Percentiles rank a stretch among this genome's conserved stretches.
These are phyloP conservation scores for Hypoxylon sp. DNA, from an alignment of 2,329 filamentous ascomycete genomes.

Conservation along the genomic window DNA sequence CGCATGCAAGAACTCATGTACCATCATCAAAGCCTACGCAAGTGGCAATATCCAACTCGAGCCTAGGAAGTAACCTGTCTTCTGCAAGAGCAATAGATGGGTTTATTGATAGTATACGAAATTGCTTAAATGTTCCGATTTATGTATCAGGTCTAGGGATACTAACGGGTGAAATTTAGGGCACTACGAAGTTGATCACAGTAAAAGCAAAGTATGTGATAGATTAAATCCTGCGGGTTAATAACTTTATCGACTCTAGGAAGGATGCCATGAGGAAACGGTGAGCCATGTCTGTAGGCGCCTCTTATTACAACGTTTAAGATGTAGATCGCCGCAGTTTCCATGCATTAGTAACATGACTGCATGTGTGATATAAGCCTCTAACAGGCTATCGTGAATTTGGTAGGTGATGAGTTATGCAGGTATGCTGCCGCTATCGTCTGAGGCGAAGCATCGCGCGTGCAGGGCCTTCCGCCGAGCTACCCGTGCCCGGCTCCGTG, in stretches of 20 bases:
- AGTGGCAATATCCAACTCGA: constrained; percentile 5
- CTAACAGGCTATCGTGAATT: constrained; percentile 22
- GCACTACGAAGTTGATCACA: no score
- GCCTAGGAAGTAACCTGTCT: no score
- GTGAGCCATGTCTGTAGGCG: constrained; percentile 14
- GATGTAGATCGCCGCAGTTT: constrained; percentile 28
- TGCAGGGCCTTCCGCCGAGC: constrained; percentile 22
- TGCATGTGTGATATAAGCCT: constrained; percentile 11
- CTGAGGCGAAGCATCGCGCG: constrained; percentile 34
- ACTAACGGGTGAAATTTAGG: not conserved
- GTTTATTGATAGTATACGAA: not conserved
- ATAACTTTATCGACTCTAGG: constrained; percentile 2
- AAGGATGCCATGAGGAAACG: not conserved
- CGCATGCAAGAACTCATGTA: constrained; percentile 25
- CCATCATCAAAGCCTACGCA: constrained; percentile 24
- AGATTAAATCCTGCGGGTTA: constrained; percentile 5
- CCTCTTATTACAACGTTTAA: constrained; percentile 15
- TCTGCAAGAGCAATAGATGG: no score
- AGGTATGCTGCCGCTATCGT: constrained; percentile 22
- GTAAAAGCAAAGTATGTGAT: not conserved
- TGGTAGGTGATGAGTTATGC: constrained; percentile 20
- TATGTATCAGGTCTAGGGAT: not conserved
- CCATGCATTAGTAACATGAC: constrained; percentile 31
- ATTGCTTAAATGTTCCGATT: not conserved
- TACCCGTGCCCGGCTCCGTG: constrained; percentile 22